A percentile compares a stretch with the other conserved stretches of the same genome.
These are phyloP conservation scores for Stropharia rugosoannulata DNA, from an alignment of 768 basidiomycete species.

Conservation along the genomic window DNA sequence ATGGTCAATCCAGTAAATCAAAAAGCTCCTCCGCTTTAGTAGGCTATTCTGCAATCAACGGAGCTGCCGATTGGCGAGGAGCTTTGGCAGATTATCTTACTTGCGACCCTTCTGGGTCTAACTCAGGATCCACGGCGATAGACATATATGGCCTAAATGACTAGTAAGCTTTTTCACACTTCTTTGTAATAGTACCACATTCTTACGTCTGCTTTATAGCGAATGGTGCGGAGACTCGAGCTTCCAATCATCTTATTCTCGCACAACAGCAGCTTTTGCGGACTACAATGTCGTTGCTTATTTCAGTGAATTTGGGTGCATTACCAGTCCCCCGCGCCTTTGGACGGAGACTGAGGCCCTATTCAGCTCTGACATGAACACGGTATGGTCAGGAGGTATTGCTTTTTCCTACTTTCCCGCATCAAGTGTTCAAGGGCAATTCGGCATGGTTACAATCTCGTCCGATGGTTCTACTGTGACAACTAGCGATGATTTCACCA, in stretches of 20 bases:
- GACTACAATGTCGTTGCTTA: slow-evolving; percentile 80
- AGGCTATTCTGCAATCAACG: slow-evolving; percentile 87
- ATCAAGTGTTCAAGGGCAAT: slow-evolving; percentile 65
- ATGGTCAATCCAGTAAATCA: slow-evolving; percentile 45
- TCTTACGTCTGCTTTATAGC: slow-evolving; percentile 35
- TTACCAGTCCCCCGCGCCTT: slow-evolving; percentile 54
- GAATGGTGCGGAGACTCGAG: slow-evolving; percentile 79
- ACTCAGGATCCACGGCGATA: slow-evolving; percentile 62
- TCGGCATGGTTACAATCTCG: slow-evolving; percentile 83
- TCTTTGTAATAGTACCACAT: neutral
- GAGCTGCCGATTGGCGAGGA: slow-evolving; percentile 56
- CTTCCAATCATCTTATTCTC: slow-evolving; percentile 56
- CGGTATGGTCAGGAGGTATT: slow-evolving; percentile 86
- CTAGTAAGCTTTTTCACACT: slow-evolving; percentile 54
- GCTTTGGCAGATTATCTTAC: slow-evolving; percentile 77
- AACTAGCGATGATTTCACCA: slow-evolving; percentile 64
- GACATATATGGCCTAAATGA: slow-evolving; percentile 89
- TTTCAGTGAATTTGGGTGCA: slow-evolving; percentile 88
- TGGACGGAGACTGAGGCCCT: slow-evolving; percentile 82
- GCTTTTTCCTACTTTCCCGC: slow-evolving; percentile 93
- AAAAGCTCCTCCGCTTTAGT: slow-evolving; percentile 69
- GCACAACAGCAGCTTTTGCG: slow-evolving; percentile 52
- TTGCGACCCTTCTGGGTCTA: slow-evolving; percentile 58
- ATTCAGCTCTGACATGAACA: slow-evolving; percentile 69
- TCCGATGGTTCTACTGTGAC: slow-evolving; percentile 65